Evolutionary conservation across 805 yeast genomes (phyloP), one percentile per base, ranked within the genome.

Genomic region (Wickerhamiella kazuoi): DNA sequence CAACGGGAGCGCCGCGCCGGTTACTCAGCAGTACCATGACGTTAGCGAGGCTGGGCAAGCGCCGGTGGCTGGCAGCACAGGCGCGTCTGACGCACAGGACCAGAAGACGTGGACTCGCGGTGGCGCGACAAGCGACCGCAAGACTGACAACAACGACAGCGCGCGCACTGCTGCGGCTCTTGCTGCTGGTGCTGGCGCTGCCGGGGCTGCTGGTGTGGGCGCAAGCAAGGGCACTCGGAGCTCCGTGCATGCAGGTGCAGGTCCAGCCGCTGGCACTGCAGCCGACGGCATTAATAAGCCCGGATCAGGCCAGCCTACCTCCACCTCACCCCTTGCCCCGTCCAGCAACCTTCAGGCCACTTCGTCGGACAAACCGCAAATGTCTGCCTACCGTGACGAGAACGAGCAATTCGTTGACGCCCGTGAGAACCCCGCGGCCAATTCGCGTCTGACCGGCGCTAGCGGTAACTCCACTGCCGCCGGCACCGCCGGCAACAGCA

Each of bases 181-280:
- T 30, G 21, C 37, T 35, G 34, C 33, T 19, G 26, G 18, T 14
- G 44, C 36, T 32, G 38, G 29, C 18, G 30, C 43, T 32, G 35
- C 17, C 31, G 31, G 34, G 28, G 32, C 17, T 29, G 31, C 31
- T 14, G 31, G 17, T 15, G 31, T 15, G 31, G 31, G 15, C 16
- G 31, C n/a, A 11, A 29, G 16, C 31, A 14, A 29, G 16, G 31
- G 31, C 31, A 14, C 15, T n/a, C 16, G 16, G 16, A 15, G 14
- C 16, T 15, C 31, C 16, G 16, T 14, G 16, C 16, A n/a, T n/a
- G 16, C 31, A 11, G 31, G 34, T 17, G 13, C 19, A 15, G 34
- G 34, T 20, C 7, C 34, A 31, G 34, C 16, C 6, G 34, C 34
- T 17, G 21, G 21, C 15, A 9, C 13, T 20, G 34, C 34, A 23